phyloP scores from a whole-genome alignment of 139 green algal genomes.

The Chlorella sp. region DNA sequence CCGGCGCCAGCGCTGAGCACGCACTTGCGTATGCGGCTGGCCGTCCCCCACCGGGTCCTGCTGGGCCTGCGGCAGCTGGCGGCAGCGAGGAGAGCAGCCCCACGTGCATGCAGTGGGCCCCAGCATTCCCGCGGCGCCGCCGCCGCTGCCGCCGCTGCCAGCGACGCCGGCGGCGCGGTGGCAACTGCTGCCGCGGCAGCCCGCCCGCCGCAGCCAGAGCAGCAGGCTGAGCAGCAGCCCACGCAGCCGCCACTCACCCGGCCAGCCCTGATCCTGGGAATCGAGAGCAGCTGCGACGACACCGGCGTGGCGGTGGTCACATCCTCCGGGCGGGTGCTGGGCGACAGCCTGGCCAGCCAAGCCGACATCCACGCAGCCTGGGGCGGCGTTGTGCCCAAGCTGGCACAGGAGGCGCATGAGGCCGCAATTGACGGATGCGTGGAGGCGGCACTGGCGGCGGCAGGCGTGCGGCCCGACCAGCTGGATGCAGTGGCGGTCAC shows the following conservation, averaged over 20 bases:
- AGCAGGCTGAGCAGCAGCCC: not conserved
- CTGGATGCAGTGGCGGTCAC: slow-evolving; percentile 93
- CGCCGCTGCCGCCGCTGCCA: no score
- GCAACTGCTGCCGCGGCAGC: not conserved
- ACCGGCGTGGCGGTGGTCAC: slow-evolving; percentile 91
- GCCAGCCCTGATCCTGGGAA: slow-evolving; percentile 84
- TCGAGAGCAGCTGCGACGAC: slow-evolving; percentile 97
- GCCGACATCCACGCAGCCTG: slow-evolving; percentile 91
- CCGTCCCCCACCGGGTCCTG: no score
- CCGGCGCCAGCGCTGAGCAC: no score
- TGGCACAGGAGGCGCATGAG: slow-evolving; percentile 90
- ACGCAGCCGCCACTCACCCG: not conserved
- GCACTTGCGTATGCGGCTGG: no score
- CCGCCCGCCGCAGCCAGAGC: not conserved
- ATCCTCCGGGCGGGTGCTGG: slow-evolving; percentile 75
- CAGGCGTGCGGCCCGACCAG: slow-evolving; percentile 53
- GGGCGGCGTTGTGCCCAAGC: slow-evolving; percentile 93
- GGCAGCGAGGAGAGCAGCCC: no score
- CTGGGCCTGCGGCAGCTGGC: no score
- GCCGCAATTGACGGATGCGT: slow-evolving; percentile 93
- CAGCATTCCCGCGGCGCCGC: no score
- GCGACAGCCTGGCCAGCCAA: slow-evolving; percentile 81
- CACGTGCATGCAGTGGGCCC: no score
- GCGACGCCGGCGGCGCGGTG: no score
- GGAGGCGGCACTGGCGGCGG: slow-evolving; percentile 65